These are phyloP conservation scores for Psilocybe cubensis DNA, from an alignment of 768 basidiomycete species.

Conservation along the genomic window DNA sequence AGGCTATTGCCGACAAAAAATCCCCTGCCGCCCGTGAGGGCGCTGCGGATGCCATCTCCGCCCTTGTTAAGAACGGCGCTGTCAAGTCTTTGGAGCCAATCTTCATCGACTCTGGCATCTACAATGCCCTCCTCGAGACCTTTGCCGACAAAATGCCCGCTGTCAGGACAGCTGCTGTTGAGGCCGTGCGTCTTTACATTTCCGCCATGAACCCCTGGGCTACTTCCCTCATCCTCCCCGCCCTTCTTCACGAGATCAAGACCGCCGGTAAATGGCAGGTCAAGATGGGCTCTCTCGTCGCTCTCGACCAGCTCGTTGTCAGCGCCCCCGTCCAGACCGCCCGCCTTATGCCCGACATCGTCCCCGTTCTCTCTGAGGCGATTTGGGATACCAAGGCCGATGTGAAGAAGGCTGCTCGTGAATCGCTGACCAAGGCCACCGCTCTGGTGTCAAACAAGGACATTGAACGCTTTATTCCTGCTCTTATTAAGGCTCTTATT, in stretches of 20 bases:
- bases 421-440: constrained; percentile 92
- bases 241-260: constrained; percentile 91
- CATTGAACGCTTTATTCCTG: constrained; percentile 95
- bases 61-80: constrained; percentile 71
- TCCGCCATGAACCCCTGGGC: constrained; percentile 90
- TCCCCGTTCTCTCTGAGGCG: constrained; percentile 91
- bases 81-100: constrained; percentile 85
- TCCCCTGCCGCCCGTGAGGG: constrained; percentile 90
- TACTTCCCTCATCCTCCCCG: constrained; percentile 77
- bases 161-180: constrained; percentile 82
- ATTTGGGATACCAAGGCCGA: constrained; percentile 99
- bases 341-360: constrained; percentile 91
- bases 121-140: constrained; percentile 83
- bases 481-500: constrained; percentile 96
- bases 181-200: constrained; percentile 78
- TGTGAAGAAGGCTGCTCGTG: constrained; percentile 97
- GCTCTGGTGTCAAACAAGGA: constrained; percentile 98
- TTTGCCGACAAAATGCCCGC: constrained; percentile 96
- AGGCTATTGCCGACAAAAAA: constrained; percentile 95
- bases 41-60: constrained; percentile 72
- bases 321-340: constrained; percentile 84
- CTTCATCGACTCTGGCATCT: constrained; percentile 87
- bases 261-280: constrained; percentile 97
- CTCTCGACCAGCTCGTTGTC: constrained; percentile 86
- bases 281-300: constrained; percentile 84